phyloP scores from a whole-genome alignment of 2,329 filamentous ascomycete genomes.

The Phialophora expanda region DNA sequence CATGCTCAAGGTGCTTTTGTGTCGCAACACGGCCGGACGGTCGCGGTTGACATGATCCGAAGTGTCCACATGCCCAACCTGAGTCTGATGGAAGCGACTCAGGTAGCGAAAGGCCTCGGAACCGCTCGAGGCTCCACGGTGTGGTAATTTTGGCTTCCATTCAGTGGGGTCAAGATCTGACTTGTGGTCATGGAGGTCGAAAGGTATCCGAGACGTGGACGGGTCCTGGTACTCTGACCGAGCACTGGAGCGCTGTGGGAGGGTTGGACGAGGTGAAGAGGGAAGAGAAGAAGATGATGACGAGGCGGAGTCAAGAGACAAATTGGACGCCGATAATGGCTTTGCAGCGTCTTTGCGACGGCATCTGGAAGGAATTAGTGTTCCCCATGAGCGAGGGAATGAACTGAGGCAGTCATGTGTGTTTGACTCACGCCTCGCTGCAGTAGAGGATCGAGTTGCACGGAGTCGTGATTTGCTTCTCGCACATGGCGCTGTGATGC shows the following conservation, averaged over 20 bases:
- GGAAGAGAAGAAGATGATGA: constrained; percentile 43
- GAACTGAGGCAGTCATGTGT: constrained; percentile 17
- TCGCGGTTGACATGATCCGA: constrained; percentile 2
- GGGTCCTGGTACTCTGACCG: constrained; percentile 38
- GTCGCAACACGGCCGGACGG: constrained; percentile 38
- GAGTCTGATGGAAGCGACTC: constrained; percentile 49
- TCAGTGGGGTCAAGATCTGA: constrained; percentile 57
- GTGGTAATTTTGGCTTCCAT: constrained; percentile 55
- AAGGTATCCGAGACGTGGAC: constrained; percentile 47
- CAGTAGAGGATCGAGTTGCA: constrained; percentile 67
- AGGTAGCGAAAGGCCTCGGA: constrained; percentile 54
- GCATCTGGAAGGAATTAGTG: constrained; percentile 45
- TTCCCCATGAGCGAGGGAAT: constrained; percentile 10
- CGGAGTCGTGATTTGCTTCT: constrained; percentile 68
- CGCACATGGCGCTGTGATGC: constrained; percentile 63
- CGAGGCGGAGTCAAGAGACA: constrained; percentile 38
- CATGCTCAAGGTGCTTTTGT: constrained; percentile 43
- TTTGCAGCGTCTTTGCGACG: constrained; percentile 55
- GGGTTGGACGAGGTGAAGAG: constrained; percentile 46
- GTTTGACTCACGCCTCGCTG: constrained; percentile 63
- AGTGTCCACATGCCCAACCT: constrained; percentile 6
- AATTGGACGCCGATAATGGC: constrained; percentile 48
- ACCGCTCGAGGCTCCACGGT: constrained; percentile 35
- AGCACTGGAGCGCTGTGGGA: constrained; percentile 46
- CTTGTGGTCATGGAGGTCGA: constrained; percentile 46